A percentile compares a stretch with the other conserved stretches of the same genome.
Evolutionary conservation across 257 asterid genomes (phyloP).

Genomic region (Solanum peruvianum): DNA sequence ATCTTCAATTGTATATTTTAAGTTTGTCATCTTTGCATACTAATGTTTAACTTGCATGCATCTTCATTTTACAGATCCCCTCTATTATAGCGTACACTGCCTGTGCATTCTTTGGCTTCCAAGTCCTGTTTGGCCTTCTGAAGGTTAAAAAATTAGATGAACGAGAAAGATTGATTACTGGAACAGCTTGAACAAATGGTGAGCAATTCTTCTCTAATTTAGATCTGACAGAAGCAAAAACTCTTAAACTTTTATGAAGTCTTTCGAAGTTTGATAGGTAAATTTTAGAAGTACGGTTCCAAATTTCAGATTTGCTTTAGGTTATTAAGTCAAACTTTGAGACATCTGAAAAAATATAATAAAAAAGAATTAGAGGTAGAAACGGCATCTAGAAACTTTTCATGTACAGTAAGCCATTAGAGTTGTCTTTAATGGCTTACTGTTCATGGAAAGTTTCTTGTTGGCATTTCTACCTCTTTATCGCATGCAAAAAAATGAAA

Average conservation of each 20-base stretch:
- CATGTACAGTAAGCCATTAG: neutral
- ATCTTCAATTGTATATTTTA: neutral
- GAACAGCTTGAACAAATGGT: slow-evolving; percentile 67
- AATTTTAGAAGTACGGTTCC: neutral
- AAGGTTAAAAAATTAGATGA: slow-evolving; percentile 78
- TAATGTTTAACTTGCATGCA: neutral
- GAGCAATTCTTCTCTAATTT: neutral
- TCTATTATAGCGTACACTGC: slow-evolving; percentile 49
- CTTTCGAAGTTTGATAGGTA: neutral
- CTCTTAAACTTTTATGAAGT: neutral
- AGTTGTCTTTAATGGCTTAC: neutral
- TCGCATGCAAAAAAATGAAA: neutral
- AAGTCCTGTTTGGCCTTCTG: slow-evolving; percentile 62
- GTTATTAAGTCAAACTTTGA: neutral
- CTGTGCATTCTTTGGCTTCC: slow-evolving; percentile 69
- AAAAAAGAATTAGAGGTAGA: neutral
- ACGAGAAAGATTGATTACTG: slow-evolving; percentile 72
- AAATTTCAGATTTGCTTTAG: neutral
- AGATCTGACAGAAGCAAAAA: neutral
- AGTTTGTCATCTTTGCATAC: neutral
- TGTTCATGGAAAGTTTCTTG: neutral
- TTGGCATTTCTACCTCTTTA: neutral
- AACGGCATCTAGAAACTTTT: neutral
- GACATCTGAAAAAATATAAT: neutral
- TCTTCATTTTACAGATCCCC: slow-evolving; percentile 45